Evolutionary conservation across 345 rosid species (phyloP).

Genomic region (Aurinia saxatilis): DNA sequence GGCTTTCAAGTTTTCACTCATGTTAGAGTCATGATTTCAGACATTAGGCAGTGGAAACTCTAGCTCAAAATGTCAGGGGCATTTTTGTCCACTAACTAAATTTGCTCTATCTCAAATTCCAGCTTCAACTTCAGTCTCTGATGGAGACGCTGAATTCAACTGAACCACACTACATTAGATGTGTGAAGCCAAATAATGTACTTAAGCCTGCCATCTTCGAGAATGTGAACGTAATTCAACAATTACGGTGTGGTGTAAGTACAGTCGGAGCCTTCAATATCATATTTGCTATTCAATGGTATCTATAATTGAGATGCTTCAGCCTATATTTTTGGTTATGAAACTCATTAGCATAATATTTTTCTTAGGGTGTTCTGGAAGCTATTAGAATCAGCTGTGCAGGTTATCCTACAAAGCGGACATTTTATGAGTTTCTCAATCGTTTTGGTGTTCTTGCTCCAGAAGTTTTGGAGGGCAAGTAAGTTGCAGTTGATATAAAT

Average conservation of each 20-base stretch:
- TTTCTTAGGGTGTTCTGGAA: slow-evolving; percentile 68
- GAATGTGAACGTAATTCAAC: slow-evolving; percentile 87
- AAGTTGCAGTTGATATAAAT: slow-evolving; percentile 22
- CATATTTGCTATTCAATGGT: background rate
- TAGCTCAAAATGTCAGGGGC: background rate
- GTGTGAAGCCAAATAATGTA: slow-evolving; percentile 97
- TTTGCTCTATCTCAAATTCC: slow-evolving; percentile 29
- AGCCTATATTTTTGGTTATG: background rate
- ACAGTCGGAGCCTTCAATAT: slow-evolving; percentile 9
- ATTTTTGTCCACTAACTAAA: slow-evolving; percentile 12
- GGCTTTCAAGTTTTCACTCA: background rate
- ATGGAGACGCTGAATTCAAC: slow-evolving; percentile 95
- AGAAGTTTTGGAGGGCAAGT: slow-evolving; percentile 87
- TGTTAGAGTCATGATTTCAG: slow-evolving; percentile 4
- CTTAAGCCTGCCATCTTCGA: slow-evolving; percentile 97
- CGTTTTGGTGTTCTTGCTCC: slow-evolving; percentile 99
- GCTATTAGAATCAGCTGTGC: slow-evolving; percentile 99
- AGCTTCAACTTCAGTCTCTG: slow-evolving; percentile 96
- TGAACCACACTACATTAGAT: slow-evolving; percentile 99
- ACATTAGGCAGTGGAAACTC: slow-evolving; percentile 7
- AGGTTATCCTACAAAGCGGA: slow-evolving; percentile 96
- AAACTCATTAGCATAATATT: background rate
- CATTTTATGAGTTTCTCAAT: slow-evolving; percentile 90
- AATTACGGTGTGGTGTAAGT: slow-evolving; percentile 98
- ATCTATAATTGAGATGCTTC: background rate